phyloP scores from a whole-genome alignment of 2,329 filamentous ascomycete species.

The Aspergillus phoenicis region DNA sequence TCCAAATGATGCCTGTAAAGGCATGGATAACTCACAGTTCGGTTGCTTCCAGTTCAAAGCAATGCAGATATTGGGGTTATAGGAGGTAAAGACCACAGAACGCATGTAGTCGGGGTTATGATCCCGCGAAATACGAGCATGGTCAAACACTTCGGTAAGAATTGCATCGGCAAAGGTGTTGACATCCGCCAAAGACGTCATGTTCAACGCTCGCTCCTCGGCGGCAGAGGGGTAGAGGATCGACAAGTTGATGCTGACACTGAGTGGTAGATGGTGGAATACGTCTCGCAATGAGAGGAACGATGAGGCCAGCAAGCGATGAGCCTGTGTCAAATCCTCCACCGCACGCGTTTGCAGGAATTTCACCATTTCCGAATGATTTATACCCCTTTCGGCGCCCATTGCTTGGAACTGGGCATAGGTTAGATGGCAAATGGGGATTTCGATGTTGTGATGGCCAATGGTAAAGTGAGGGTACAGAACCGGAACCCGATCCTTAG shows the following conservation, averaged over 20 bases:
- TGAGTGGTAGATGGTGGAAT: constrained; percentile 70
- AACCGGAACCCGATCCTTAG: constrained; percentile 81
- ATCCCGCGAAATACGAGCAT: constrained; percentile 71
- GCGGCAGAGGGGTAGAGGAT: constrained; percentile 78
- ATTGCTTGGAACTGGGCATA: constrained; percentile 59
- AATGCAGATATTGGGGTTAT: constrained; percentile 86
- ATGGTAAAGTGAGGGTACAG: constrained; percentile 86
- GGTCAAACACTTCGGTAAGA: constrained; percentile 84
- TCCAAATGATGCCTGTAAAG: no score
- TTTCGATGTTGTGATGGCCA: constrained; percentile 71
- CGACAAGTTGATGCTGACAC: constrained; percentile 89
- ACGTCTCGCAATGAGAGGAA: constrained; percentile 81
- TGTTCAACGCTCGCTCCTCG: constrained; percentile 69
- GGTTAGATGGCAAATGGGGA: constrained; percentile 78
- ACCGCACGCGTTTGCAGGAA: constrained; percentile 36
- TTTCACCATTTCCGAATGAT: constrained; percentile 30
- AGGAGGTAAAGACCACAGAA: constrained; percentile 91
- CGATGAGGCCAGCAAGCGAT: constrained; percentile 71
- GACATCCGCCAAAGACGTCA: constrained; percentile 77
- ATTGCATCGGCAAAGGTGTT: constrained; percentile 85
- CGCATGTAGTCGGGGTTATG: constrained; percentile 72
- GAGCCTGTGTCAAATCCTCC: constrained; percentile 63
- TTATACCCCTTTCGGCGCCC: constrained; percentile 41
- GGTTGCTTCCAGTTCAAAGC: constrained; percentile 99
- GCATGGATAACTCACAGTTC: constrained; percentile 66